Base-by-base conservation (phyloP, 2,329 filamentous ascomycete genomes). In the Microsporum canis region DNA sequence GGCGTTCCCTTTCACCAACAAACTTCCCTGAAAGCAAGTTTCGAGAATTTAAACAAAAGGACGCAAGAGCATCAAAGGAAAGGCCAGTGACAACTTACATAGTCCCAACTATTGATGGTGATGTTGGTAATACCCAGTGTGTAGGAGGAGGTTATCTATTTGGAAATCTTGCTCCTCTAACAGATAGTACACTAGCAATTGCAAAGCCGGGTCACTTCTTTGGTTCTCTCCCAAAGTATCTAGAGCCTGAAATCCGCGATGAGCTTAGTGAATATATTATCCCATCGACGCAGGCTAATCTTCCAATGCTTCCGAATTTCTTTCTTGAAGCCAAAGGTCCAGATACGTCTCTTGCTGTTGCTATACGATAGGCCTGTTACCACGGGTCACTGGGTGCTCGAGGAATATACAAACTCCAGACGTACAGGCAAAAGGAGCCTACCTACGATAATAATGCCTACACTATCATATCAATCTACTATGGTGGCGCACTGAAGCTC, bases 401-500 rank as follows among this genome's bases (percentile, higher is more conserved):
- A 31, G 73, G 63, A 8, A 75, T 78, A 62, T 70, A 75, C 57
- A 66, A 63, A 39, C 65, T 79, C 39, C 71, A 74, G 64, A 75
- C 71, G 61, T 75, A 75, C 60, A 63, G 65, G 60, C 57, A 65
- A 59, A 65, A 67, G 29, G 68, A 71, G 56, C 67, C 66, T 1
- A 29, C 63, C n/a, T 77, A 74, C 62, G 72, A 79, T 65, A 69
- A 70, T 53, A 71, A 74, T 27, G 70, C 76, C 8, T 73, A 76
- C 64, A 71, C 73, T 0, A 71, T 76, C 38, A 73, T 70, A 45
- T 71, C 60, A 31, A 61, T 31, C 17, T 63, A 63, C 41, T 43
- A 59, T 29, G 29, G 14, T 27, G 61, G 61, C n/a, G 34, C 5
- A n/a, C 61, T 63, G 4, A 63, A 61, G 51, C 39, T 63, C 17